These are phyloP conservation scores for Musa itinerans DNA, from an alignment of 176 grass and related monocot genomes.

Conservation along the genomic window DNA sequence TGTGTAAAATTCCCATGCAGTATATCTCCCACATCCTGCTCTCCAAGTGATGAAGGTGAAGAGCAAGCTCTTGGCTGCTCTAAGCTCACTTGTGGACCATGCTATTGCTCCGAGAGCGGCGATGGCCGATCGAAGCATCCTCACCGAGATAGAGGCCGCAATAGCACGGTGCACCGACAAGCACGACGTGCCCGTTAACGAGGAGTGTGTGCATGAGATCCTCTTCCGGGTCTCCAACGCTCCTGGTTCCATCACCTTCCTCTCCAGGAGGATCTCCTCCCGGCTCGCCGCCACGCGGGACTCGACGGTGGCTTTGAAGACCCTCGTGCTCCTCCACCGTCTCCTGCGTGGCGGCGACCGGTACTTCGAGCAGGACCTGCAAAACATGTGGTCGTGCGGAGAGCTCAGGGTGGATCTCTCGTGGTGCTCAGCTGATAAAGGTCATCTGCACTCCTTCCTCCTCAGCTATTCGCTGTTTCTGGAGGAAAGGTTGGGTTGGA, in stretches of 20 bases:
- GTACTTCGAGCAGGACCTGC: constrained; percentile 84
- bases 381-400: constrained; percentile 41
- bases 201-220: constrained; percentile 70
- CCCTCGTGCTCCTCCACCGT: constrained; percentile 67
- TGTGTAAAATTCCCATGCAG: constrained; percentile 13
- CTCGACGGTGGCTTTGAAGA: constrained; percentile 41
- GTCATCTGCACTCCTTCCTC: constrained; percentile 45
- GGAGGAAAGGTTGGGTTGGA: constrained; percentile 77
- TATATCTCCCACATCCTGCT: background rate
- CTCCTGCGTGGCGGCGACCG: constrained; percentile 85
- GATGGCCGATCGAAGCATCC: constrained; percentile 30
- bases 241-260: constrained; percentile 77
- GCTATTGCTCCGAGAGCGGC: background rate
- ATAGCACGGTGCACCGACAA: constrained; percentile 51
- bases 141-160: constrained; percentile 58
- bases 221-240: constrained; percentile 91
- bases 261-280: constrained; percentile 62
- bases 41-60: constrained; percentile 57
- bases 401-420: constrained; percentile 50
- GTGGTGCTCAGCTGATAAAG: constrained; percentile 13
- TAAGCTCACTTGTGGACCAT: constrained; percentile 71
- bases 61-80: constrained; percentile 57
- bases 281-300: constrained; percentile 40
- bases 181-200: constrained; percentile 19
- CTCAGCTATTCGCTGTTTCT: constrained; percentile 65